Conservation (phyloP, 306 rosid species). For the Rosa chinensis region DNA sequence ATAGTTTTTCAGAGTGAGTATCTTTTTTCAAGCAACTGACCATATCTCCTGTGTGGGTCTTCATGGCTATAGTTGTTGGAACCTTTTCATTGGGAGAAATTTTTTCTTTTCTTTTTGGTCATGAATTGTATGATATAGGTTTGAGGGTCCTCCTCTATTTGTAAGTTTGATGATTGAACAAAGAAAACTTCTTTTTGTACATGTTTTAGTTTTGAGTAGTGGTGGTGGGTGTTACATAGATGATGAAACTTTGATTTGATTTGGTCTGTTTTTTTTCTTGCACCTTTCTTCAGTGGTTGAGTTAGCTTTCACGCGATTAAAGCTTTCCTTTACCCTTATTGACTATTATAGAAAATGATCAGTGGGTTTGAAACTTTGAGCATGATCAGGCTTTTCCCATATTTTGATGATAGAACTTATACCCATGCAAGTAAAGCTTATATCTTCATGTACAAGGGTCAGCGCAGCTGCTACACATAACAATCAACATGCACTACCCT, state of each 20-base stretch:
- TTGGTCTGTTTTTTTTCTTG: neutral
- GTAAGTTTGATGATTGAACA: slow-evolving; percentile 10
- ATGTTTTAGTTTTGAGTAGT: slow-evolving; percentile 17
- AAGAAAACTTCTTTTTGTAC: slow-evolving; percentile 16
- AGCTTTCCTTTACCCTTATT: slow-evolving; percentile 15
- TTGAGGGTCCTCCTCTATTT: slow-evolving; percentile 15
- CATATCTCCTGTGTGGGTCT: slow-evolving; percentile 24
- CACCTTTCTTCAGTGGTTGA: neutral
- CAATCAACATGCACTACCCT: slow-evolving; percentile 11
- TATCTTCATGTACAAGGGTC: slow-evolving; percentile 28
- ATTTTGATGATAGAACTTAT: slow-evolving; percentile 14
- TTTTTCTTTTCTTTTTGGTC: neutral
- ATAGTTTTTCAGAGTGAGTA: slow-evolving; percentile 25
- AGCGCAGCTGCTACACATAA: slow-evolving; percentile 15
- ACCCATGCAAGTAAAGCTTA: neutral
- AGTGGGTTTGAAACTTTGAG: neutral
- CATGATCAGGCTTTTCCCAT: neutral
- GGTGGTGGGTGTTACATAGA: slow-evolving; percentile 1
- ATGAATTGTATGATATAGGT: slow-evolving; percentile 16
- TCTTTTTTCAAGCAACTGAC: slow-evolving; percentile 29
- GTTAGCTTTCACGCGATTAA: slow-evolving; percentile 9
- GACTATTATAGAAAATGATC: slow-evolving; percentile 20
- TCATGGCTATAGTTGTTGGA: slow-evolving; percentile 11
- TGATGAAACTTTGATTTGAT: neutral
- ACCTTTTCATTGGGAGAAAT: neutral